These are phyloP conservation scores for Sindora glabra DNA, from an alignment of 306 rosid genomes.

Conservation along the genomic window DNA sequence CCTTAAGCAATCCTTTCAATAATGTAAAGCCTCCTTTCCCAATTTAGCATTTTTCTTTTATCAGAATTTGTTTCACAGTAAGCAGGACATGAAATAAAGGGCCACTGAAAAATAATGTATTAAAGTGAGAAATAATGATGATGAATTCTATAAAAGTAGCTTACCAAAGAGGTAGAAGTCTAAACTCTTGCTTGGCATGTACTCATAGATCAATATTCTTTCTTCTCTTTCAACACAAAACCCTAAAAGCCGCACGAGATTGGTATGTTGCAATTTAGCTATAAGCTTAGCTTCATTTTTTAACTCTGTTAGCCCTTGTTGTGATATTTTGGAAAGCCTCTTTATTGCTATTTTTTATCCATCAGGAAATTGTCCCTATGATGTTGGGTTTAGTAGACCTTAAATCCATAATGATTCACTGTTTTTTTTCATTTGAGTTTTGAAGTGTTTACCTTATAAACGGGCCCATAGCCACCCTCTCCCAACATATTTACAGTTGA, in stretches of 20 bases:
- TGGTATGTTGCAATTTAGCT: slow-evolving; percentile 9
- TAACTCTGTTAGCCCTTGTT: slow-evolving; percentile 5
- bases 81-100: neutral
- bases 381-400: neutral
- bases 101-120: neutral
- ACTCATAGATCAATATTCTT: slow-evolving; percentile 1
- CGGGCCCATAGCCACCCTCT: slow-evolving; percentile 26
- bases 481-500: slow-evolving; percentile 21
- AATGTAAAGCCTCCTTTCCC: slow-evolving; percentile 23
- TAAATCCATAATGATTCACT: neutral
- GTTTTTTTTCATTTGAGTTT: neutral
- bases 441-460: slow-evolving; percentile 20
- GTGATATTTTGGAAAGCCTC: neutral
- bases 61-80: too few species aligned
- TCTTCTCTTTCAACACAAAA: slow-evolving; percentile 9
- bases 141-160: too few species aligned
- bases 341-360: slow-evolving; percentile 5
- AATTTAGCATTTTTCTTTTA: too few species aligned
- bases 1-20: slow-evolving; percentile 30
- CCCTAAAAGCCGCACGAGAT: slow-evolving; percentile 7
- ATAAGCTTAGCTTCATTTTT: slow-evolving; percentile 1
- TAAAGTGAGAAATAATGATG: too few species aligned
- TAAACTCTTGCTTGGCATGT: slow-evolving; percentile 10
- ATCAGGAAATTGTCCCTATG: slow-evolving; percentile 1
- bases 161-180: neutral